Percentiles rank a stretch among this genome's conserved stretches.
phyloP scores from a whole-genome alignment of 2,329 filamentous ascomycete species.

The Mycosphaerella arachidis region DNA sequence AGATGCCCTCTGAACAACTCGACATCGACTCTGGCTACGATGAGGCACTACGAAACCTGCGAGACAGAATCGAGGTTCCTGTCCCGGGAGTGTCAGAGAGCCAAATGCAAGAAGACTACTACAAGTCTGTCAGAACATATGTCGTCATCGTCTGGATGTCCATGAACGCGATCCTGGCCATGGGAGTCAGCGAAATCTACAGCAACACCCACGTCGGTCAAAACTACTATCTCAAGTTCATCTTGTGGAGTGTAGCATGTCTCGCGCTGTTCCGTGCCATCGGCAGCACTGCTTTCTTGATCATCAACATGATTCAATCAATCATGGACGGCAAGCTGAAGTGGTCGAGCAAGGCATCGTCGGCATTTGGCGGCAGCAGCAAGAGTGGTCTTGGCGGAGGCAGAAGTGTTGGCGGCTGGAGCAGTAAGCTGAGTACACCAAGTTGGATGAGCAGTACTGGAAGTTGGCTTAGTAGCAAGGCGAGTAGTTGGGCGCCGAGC shows the following conservation, averaged over 20 bases:
- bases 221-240: constrained; percentile 89
- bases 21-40: constrained; percentile 98
- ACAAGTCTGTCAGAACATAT: constrained; percentile 94
- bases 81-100: constrained; percentile 58
- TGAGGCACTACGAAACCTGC: constrained; percentile 90
- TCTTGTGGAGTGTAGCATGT: constrained; percentile 84
- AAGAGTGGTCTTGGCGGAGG: constrained; percentile 18
- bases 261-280: constrained; percentile 84
- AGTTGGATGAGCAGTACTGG: constrained; percentile 34
- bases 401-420: constrained; percentile 32
- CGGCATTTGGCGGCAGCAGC: not conserved
- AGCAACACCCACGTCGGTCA: constrained; percentile 63
- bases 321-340: constrained; percentile 82
- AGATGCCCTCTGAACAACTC: constrained; percentile 96
- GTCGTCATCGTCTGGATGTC: constrained; percentile 96
- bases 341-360: constrained; percentile 31
- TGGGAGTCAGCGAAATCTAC: constrained; percentile 88
- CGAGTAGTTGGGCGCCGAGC: constrained; percentile 30
- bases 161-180: constrained; percentile 84
- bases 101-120: constrained; percentile 97
- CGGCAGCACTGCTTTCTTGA: constrained; percentile 72
- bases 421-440: constrained; percentile 36
- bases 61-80: constrained; percentile 83
- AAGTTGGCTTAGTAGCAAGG: constrained; percentile 37
- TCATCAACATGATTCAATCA: constrained; percentile 79